These are phyloP conservation scores for Acorus gramineus DNA, from an alignment of 106 monocot species.

Conservation along the genomic window DNA sequence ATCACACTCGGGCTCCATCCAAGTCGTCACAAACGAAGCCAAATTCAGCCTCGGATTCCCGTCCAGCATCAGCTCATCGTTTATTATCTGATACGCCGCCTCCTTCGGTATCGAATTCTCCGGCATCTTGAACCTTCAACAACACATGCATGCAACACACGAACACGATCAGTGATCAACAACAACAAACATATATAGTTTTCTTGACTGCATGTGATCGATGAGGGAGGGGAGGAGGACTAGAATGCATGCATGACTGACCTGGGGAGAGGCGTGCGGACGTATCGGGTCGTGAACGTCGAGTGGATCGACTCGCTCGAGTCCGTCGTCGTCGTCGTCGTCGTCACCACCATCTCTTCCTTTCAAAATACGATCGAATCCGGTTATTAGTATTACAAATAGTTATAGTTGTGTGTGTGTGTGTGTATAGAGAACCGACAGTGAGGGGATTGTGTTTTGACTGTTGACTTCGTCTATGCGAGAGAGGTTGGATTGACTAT, in stretches of 20 bases:
- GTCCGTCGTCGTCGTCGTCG: conserved; percentile 11
- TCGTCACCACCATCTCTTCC: conserved; percentile 16
- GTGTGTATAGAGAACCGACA: no score
- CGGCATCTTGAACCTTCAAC: conserved; percentile 44
- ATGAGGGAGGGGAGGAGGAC: background rate
- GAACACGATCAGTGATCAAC: background rate
- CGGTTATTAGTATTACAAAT: no score
- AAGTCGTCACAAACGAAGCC: conserved; percentile 89
- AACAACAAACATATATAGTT: background rate
- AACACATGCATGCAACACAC: background rate
- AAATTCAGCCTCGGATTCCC: conserved; percentile 89
- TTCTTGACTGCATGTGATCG: no score
- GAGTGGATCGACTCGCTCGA: conserved; percentile 22
- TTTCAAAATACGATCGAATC: background rate
- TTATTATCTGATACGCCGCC: conserved; percentile 86
- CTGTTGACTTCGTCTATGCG: no score
- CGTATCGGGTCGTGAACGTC: conserved; percentile 70
- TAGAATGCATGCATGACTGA: background rate
- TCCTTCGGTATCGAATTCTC: conserved; percentile 78
- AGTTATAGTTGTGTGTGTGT: no score
- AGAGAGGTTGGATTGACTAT: no score
- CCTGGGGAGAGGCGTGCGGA: conserved; percentile 39
- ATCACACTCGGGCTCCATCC: conserved; percentile 99
- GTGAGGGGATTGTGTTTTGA: no score
- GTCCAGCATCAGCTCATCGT: conserved; percentile 88